A percentile compares a stretch with the other conserved stretches of the same genome.
These are phyloP conservation scores for Ormosia semicastrata DNA, from an alignment of 306 rosid genomes.

Conservation along the genomic window DNA sequence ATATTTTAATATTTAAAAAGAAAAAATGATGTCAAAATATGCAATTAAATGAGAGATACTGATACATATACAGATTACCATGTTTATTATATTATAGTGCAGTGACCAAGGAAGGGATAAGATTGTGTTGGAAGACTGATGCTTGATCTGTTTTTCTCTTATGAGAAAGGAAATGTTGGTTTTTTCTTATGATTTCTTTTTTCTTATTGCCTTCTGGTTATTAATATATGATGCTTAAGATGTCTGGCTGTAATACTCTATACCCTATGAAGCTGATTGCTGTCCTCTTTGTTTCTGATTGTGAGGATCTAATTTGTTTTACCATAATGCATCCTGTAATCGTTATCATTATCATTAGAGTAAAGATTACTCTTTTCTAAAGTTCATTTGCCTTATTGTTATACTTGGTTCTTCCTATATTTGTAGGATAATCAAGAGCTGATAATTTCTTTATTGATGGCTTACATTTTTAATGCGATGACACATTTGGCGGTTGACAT, in stretches of 20 bases:
- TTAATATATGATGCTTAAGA: neutral
- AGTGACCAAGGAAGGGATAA: neutral
- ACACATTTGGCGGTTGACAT: constrained; percentile 67
- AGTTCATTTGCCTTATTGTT: constrained; percentile 16
- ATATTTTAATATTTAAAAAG: neutral
- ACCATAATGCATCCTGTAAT: neutral
- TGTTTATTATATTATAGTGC: neutral
- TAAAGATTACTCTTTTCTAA: neutral
- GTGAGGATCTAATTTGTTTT: constrained; percentile 8
- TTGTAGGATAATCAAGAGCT: constrained; percentile 77
- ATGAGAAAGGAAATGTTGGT: neutral
- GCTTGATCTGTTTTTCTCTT: neutral
- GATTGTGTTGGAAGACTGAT: neutral
- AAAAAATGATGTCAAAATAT: neutral
- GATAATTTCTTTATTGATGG: constrained; percentile 66
- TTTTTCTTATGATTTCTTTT: constrained; percentile 14
- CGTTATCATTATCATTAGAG: neutral
- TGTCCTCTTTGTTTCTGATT: neutral
- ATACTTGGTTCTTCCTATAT: constrained; percentile 14
- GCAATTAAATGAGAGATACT: neutral
- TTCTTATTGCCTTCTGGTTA: neutral
- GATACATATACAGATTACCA: neutral
- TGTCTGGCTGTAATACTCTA: constrained; percentile 19
- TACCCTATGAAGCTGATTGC: neutral
- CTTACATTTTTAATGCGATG: constrained; percentile 88